Evolutionary conservation across 2,329 filamentous ascomycete species (phyloP).

Genomic region (Pseudocercospora pini-densiflorae): DNA sequence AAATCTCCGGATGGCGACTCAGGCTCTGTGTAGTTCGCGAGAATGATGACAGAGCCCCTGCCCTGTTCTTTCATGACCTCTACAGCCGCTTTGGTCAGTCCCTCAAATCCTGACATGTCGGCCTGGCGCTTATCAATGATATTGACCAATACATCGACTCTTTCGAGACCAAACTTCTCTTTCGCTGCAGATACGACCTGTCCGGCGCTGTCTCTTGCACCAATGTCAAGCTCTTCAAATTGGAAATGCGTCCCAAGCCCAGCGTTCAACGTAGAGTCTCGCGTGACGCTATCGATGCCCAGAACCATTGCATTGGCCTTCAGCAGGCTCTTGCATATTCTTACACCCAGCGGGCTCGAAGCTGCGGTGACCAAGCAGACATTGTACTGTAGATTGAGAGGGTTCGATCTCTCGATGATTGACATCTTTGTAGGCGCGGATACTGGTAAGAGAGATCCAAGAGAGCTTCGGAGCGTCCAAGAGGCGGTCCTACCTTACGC

Average conservation of each 20-base stretch:
- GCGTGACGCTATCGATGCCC: slow-evolving; percentile 25
- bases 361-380: slow-evolving; percentile 30
- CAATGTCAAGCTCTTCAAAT: slow-evolving; percentile 22
- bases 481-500: background rate
- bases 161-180: slow-evolving; percentile 28
- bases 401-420: slow-evolving; percentile 26
- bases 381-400: slow-evolving; percentile 29
- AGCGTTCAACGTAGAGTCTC: slow-evolving; percentile 27
- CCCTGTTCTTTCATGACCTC: slow-evolving; percentile 22
- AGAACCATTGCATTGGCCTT: slow-evolving; percentile 33
- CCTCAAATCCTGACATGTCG: slow-evolving; percentile 7
- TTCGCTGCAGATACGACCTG: slow-evolving; percentile 19
- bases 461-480: background rate
- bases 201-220: slow-evolving; percentile 10
- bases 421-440: slow-evolving; percentile 21
- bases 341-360: slow-evolving; percentile 25
- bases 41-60: slow-evolving; percentile 23
- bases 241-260: slow-evolving; percentile 32
- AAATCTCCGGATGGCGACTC: background rate
- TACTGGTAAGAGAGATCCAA: background rate
- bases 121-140: slow-evolving; percentile 12
- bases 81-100: slow-evolving; percentile 13
- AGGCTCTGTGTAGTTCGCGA: slow-evolving; percentile 12
- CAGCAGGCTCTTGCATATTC: slow-evolving; percentile 30
- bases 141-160: slow-evolving; percentile 27